Percentiles rank a stretch among this genome's conserved stretches.
Evolutionary conservation across 805 yeast species (phyloP).

Genomic region (Wickerhamiella musiphila): DNA sequence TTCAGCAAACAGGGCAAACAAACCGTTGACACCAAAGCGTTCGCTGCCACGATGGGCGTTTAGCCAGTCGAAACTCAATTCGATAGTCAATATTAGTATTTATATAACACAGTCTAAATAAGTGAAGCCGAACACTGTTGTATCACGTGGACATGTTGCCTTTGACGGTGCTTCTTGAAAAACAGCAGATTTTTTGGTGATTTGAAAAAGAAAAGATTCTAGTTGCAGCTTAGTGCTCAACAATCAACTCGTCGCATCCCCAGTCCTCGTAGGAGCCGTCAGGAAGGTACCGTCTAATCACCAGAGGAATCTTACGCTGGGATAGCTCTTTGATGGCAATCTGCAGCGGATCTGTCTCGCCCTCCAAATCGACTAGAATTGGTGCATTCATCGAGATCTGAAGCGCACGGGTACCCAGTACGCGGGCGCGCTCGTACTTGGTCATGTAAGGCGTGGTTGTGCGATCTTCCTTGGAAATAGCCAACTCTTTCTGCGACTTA

Average conservation of each 20-base stretch:
- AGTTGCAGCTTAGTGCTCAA: conserved; percentile 52
- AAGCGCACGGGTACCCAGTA: conserved; percentile 90
- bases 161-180: too few relatives aligned
- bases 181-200: too few relatives aligned
- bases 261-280: conserved; percentile 96
- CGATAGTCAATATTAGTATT: too few relatives aligned
- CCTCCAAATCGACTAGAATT: conserved; percentile 92
- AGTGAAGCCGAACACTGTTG: too few relatives aligned
- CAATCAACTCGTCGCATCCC: conserved; percentile 96
- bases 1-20: conserved; percentile 6
- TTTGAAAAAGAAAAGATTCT: too few relatives aligned
- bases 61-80: neutral
- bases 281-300: conserved; percentile 88
- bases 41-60: conserved; percentile 1
- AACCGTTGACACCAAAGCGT: neutral
- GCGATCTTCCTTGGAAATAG: conserved; percentile 76
- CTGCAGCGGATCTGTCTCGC: conserved; percentile 96
- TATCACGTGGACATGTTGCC: too few relatives aligned
- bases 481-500: conserved; percentile 61
- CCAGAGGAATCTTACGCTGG: conserved; percentile 87
- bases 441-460: conserved; percentile 98
- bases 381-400: conserved; percentile 98
- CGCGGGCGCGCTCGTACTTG: conserved; percentile 94
- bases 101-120: too few relatives aligned
- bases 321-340: conserved; percentile 94